A percentile compares a stretch with the other conserved stretches of the same genome.
These are phyloP conservation scores for Dissophora globulifera DNA, from an alignment of 192 early-diverging fungal genomes.

Conservation along the genomic window DNA sequence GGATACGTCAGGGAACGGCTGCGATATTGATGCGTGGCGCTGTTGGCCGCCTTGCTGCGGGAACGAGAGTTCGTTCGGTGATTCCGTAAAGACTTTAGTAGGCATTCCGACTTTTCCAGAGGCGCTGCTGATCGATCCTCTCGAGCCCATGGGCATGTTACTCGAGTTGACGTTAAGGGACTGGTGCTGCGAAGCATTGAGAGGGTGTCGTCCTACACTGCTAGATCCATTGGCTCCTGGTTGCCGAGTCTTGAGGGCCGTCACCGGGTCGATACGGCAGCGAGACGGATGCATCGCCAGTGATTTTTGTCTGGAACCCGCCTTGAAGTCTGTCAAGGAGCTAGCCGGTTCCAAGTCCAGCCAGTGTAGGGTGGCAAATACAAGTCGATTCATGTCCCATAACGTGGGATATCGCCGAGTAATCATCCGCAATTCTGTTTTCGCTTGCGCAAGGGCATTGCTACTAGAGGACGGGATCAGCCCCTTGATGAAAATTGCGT, in stretches of 20 bases:
- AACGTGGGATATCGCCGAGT: constrained; percentile 17
- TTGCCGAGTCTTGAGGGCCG: constrained; percentile 18
- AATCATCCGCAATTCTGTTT: constrained; percentile 28
- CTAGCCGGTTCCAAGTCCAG: constrained; percentile 40
- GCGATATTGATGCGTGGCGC: not conserved
- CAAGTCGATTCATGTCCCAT: constrained; percentile 45
- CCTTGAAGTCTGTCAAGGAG: not conserved
- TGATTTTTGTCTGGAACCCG: constrained; percentile 10
- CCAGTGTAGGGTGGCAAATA: constrained; percentile 50
- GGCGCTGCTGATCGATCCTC: constrained; percentile 28
- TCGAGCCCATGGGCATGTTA: constrained; percentile 5
- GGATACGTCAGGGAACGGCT: constrained; percentile 14
- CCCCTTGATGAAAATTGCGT: constrained; percentile 38
- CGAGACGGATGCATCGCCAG: constrained; percentile 35
- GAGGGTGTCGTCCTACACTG: constrained; percentile 1
- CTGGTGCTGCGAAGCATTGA: constrained; percentile 19
- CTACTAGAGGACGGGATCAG: constrained; percentile 8
- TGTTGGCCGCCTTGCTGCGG: constrained; percentile 20
- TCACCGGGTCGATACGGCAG: constrained; percentile 36
- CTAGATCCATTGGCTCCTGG: not conserved
- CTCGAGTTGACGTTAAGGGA: constrained; percentile 16
- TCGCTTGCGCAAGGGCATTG: constrained; percentile 17
- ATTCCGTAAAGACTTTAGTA: constrained; percentile 22
- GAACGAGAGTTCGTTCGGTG: constrained; percentile 23
- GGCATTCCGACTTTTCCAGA: constrained; percentile 1